A percentile compares a stretch with the other conserved stretches of the same genome.
Evolutionary conservation across 495 filamentous ascomycete genomes (phyloP).

Genomic region (Hyphodiscus hymeniophilus): DNA sequence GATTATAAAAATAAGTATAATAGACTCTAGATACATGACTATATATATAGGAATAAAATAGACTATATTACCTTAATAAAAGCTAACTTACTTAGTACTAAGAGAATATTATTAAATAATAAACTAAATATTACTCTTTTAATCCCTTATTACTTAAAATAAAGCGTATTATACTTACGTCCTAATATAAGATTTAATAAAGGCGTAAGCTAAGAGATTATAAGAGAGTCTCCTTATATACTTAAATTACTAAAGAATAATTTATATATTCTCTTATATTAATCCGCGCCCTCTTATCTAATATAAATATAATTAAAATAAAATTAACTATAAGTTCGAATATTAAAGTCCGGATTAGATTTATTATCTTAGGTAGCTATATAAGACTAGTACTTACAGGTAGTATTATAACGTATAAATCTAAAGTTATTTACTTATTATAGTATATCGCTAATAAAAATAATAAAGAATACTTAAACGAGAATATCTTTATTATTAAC

Average conservation of each 20-base stretch:
- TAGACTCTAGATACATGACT: background rate
- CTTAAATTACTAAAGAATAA: background rate
- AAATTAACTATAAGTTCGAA: background rate
- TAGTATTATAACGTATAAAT: background rate
- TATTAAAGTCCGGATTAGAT: background rate
- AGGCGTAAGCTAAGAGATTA: background rate
- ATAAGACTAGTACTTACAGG: background rate
- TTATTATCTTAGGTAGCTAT: background rate
- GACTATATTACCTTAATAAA: background rate
- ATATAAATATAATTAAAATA: background rate
- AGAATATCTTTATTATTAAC: background rate
- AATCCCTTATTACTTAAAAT: background rate
- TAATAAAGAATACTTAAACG: background rate
- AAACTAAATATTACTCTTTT: background rate
- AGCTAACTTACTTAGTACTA: background rate
- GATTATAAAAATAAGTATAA: background rate
- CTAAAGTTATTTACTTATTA: background rate
- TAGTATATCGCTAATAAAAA: background rate
- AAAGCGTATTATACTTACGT: background rate
- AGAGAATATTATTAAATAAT: background rate
- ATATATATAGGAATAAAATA: background rate
- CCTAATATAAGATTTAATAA: background rate
- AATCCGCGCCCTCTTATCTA: background rate
- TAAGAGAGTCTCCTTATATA: background rate
- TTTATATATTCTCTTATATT: background rate